Percentiles rank a stretch among this genome's conserved stretches.
phyloP scores from a whole-genome alignment of 2,329 filamentous ascomycete genomes.

The Dactylellina sp. region DNA sequence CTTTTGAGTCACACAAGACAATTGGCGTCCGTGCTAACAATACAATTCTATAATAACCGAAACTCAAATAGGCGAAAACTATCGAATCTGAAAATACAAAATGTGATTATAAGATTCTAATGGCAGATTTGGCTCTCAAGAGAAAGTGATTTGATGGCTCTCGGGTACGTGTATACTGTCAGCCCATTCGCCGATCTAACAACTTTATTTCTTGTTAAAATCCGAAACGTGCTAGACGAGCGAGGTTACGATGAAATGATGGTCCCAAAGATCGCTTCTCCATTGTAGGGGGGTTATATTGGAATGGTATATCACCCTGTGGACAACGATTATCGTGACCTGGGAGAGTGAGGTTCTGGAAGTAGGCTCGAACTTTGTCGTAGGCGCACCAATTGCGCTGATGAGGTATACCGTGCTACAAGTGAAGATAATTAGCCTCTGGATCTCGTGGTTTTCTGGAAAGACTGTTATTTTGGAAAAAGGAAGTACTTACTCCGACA shows the following conservation, averaged over 20 bases:
- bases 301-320: slow-evolving; percentile 21
- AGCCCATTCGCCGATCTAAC: too few relatives aligned
- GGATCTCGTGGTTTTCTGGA: background rate
- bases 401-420: slow-evolving; percentile 37
- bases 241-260: slow-evolving; percentile 11
- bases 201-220: background rate
- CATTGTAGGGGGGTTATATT: background rate
- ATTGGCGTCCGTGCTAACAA: too few relatives aligned
- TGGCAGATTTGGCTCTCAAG: background rate
- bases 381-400: slow-evolving; percentile 41
- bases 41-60: too few relatives aligned
- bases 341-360: slow-evolving; percentile 42
- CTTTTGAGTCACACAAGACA: too few relatives aligned
- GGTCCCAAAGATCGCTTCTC: slow-evolving; percentile 22
- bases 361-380: slow-evolving; percentile 44
- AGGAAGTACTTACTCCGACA: slow-evolving; percentile 45
- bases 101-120: background rate
- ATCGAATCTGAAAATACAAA: too few relatives aligned
- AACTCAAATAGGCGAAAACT: too few relatives aligned
- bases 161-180: too few relatives aligned
- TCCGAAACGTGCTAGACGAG: background rate
- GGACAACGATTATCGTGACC: slow-evolving; percentile 47
- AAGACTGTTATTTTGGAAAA: background rate
- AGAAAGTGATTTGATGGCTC: too few relatives aligned
- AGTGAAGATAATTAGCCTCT: slow-evolving; percentile 3